Conservation (phyloP, 768 basidiomycete genomes). For the Suillus discolor region DNA sequence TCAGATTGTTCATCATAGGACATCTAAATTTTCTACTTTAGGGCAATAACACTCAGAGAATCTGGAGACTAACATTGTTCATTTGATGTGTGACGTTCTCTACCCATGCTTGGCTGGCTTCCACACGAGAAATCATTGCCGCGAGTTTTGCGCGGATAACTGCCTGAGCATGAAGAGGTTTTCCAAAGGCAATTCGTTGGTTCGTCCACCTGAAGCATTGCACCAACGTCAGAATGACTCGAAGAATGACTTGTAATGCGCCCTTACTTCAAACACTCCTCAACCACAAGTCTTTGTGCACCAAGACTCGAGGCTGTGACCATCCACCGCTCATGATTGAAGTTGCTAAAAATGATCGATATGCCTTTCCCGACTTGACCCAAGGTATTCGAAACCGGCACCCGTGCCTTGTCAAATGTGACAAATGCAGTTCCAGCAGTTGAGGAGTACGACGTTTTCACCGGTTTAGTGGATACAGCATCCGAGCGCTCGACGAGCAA, state of each 20-base stretch:
- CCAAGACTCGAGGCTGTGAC: slow-evolving; percentile 70
- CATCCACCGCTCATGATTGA: slow-evolving; percentile 93
- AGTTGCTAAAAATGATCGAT: slow-evolving; percentile 80
- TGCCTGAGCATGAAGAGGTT: slow-evolving; percentile 77
- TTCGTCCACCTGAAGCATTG: slow-evolving; percentile 71
- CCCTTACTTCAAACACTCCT: slow-evolving; percentile 84
- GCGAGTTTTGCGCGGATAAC: slow-evolving; percentile 90
- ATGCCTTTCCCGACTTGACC: slow-evolving; percentile 85
- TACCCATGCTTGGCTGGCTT: slow-evolving; percentile 85
- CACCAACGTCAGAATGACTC: slow-evolving; percentile 13
- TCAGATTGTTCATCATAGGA: slow-evolving; percentile 81
- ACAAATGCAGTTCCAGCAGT: slow-evolving; percentile 91
- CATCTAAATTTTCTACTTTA: slow-evolving; percentile 58
- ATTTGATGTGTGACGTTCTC: slow-evolving; percentile 91
- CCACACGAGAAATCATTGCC: slow-evolving; percentile 87
- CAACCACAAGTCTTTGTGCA: slow-evolving; percentile 79
- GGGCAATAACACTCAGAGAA: not conserved
- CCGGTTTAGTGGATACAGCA: slow-evolving; percentile 79
- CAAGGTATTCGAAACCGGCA: slow-evolving; percentile 86
- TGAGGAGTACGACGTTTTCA: slow-evolving; percentile 92
- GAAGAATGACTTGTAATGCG: not conserved
- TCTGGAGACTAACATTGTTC: slow-evolving; percentile 63
- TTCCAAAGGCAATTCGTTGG: slow-evolving; percentile 90
- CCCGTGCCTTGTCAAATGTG: slow-evolving; percentile 78
- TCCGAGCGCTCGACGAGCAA: slow-evolving; percentile 74